These are phyloP conservation scores for Geotrichum restrictum DNA, from an alignment of 1,139 yeast species.

Conservation along the genomic window DNA sequence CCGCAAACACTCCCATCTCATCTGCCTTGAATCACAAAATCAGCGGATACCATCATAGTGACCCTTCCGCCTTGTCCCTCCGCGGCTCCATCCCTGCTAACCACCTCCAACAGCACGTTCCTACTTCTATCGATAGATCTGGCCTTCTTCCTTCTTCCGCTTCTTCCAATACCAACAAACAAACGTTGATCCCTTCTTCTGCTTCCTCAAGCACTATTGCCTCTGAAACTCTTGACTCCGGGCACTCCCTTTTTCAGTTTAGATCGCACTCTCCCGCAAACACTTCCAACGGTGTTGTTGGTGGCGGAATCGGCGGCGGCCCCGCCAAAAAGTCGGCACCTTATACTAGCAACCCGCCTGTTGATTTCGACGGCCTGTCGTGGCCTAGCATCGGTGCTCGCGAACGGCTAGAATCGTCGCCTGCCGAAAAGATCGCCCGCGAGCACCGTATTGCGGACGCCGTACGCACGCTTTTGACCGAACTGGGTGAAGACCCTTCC, in stretches of 20 bases:
- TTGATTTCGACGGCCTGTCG: constrained; percentile 84
- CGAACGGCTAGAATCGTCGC: constrained; percentile 60
- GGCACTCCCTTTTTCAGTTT: constrained; percentile 2
- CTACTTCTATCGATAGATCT: no score
- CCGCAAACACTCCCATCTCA: constrained; percentile 16
- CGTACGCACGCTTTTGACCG: constrained; percentile 72
- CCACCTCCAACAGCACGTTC: background rate
- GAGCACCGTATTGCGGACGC: constrained; percentile 79
- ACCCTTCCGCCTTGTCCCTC: constrained; percentile 5
- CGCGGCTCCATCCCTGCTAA: no score
- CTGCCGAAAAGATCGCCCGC: constrained; percentile 57
- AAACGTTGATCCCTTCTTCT: background rate
- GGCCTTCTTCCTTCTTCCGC: no score
- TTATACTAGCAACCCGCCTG: constrained; percentile 76
- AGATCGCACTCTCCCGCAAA: constrained; percentile 11
- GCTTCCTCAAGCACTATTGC: no score
- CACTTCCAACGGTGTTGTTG: no score
- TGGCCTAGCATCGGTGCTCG: constrained; percentile 95
- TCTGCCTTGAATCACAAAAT: constrained; percentile 3
- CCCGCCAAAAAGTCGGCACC: constrained; percentile 51
- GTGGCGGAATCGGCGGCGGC: no score
- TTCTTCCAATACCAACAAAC: no score
- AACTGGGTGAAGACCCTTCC: constrained; percentile 84
- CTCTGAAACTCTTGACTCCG: background rate
- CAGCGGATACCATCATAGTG: background rate